Base-by-base conservation (phyloP, 164 flowering plant genomes). In the Liriodendron chinense region DNA sequence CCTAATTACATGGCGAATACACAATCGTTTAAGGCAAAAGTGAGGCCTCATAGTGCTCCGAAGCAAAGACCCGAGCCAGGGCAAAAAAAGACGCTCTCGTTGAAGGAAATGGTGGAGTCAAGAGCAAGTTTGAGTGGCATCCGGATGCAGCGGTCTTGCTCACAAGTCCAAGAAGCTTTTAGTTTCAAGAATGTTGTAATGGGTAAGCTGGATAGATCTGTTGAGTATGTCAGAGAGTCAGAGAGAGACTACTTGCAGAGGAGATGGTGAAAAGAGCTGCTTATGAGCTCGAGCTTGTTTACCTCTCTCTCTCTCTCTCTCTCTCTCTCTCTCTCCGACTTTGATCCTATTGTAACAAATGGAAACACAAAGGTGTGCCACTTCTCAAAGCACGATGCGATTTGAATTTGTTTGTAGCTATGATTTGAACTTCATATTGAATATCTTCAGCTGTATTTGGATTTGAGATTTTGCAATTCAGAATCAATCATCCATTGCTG, bases 1-100 rank as follows among this genome's bases (percentile, higher is more conserved):
- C 96, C 96, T 0, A 86, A 81, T 71, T 93, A 92, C 75, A 93
- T 93, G 98, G 86, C 96, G 0, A 87, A 82, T 65, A 93, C 98
- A 0, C 85, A 90, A 50, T 92, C 96, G 0, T 93, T 87, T 56
- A 83, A 78, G 61, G 98, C 98, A 1, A 93, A 93, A 66, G 65
- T 82, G 71, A 81, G 98, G 84, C 92, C 96, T 24, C 83, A 80
- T 9, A 91, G 96, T 68, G 96, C 94, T 0, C 98, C 98, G 1
- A 93, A 86, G 80, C 96, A 93, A 56, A 86, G 98, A 73, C 98
- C 94, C 0, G 96, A 92, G 73, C 79, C 88, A 7, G 78, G 80
- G 13, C 75, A 87, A 0, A 91, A 80, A 84, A 90, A 87, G 83
- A 82, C 82, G 80, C 75, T 88, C 6, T 85, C 98, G 0, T 83